Evolutionary conservation across 1,284 basidiomycete genomes (phyloP).

Genomic region (Boletellus sp.): DNA sequence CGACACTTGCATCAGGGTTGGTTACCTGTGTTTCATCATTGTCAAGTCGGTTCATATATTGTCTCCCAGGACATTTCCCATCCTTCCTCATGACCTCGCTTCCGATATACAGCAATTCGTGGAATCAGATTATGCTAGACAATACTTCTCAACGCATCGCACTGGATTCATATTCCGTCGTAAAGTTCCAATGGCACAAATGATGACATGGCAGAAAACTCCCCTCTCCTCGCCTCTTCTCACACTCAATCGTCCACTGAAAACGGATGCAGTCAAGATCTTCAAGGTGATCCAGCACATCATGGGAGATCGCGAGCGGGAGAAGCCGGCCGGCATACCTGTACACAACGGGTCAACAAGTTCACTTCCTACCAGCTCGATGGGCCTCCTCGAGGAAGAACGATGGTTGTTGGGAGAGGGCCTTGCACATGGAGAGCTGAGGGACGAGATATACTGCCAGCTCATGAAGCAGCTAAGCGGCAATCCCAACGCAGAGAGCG

Average conservation of each 20-base stretch:
- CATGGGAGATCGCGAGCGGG: conserved; percentile 86
- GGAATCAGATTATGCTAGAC: conserved; percentile 76
- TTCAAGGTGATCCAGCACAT: conserved; percentile 89
- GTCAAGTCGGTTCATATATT: conserved; percentile 6
- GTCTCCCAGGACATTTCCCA: conserved; percentile 35
- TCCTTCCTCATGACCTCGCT: conserved; percentile 73
- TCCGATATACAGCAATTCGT: conserved; percentile 83
- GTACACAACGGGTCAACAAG: conserved; percentile 52
- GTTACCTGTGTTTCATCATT: conserved; percentile 17
- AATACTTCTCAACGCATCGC: conserved; percentile 86
- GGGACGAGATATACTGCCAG: conserved; percentile 92
- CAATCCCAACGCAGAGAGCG: conserved; percentile 79
- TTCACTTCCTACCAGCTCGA: conserved; percentile 41
- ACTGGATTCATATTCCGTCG: conserved; percentile 81
- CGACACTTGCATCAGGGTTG: conserved; percentile 64
- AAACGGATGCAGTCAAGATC: conserved; percentile 74
- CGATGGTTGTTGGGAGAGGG: conserved; percentile 82
- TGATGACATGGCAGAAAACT: conserved; percentile 87
- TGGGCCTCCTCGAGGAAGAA: conserved; percentile 74
- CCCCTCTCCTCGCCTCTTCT: conserved; percentile 74
- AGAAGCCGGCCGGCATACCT: conserved; percentile 49
- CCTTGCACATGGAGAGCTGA: conserved; percentile 71
- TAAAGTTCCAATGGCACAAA: conserved; percentile 73
- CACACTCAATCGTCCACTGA: conserved; percentile 59
- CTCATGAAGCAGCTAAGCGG: conserved; percentile 84